Conservation (phyloP, 176 grass and related monocot species). For the Puya raimondii region DNA sequence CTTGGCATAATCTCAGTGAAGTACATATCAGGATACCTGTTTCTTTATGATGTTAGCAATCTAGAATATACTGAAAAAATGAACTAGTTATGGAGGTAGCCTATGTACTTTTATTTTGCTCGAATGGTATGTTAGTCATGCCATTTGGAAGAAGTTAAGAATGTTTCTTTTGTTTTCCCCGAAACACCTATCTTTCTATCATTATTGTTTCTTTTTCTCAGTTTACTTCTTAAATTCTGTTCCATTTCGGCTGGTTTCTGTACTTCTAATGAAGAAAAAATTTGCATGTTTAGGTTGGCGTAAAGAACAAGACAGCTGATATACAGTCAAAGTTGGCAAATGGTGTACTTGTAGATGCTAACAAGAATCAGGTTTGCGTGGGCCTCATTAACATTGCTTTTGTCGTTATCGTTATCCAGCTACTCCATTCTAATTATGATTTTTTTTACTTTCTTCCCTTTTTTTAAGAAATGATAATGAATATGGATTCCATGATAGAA, state of each 20-base stretch:
- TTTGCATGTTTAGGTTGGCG: slow-evolving; percentile 59
- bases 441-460: too few species aligned
- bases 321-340: slow-evolving; percentile 57
- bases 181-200: neutral
- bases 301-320: slow-evolving; percentile 74
- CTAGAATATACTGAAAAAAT: too few species aligned
- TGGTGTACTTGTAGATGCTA: slow-evolving; percentile 70
- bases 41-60: too few species aligned
- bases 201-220: neutral
- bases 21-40: neutral
- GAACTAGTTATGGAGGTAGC: neutral
- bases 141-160: neutral
- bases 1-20: neutral
- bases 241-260: neutral
- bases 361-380: slow-evolving; percentile 78
- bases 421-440: too few species aligned
- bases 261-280: neutral
- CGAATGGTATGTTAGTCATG: neutral
- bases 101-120: neutral
- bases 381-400: neutral
- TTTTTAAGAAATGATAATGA: too few species aligned
- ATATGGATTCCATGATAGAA: too few species aligned
- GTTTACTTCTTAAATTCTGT: neutral
- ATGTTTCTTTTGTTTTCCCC: neutral
- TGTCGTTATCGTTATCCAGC: neutral